phyloP scores from a whole-genome alignment of 1,284 basidiomycete species.

The Austroboletus rostrupii region DNA sequence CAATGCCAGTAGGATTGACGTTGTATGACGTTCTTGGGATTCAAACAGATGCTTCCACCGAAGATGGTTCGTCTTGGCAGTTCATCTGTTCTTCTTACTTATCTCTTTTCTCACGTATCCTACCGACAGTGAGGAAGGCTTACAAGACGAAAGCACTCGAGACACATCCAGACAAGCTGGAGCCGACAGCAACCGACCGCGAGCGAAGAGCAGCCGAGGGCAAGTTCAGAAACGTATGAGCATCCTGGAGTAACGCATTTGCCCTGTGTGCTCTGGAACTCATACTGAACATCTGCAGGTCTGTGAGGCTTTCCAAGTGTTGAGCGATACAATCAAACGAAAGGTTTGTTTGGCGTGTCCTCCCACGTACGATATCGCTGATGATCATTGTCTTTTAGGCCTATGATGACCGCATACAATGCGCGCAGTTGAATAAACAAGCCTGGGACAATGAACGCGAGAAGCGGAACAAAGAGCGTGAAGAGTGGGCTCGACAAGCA shows the following conservation, averaged over 20 bases:
- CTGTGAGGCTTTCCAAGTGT: constrained; percentile 41
- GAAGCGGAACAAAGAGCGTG: constrained; percentile 51
- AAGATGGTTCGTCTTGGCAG: constrained; percentile 32
- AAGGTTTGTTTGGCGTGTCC: constrained; percentile 39
- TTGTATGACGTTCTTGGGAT: constrained; percentile 34
- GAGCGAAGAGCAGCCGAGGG: constrained; percentile 49
- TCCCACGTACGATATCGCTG: not conserved
- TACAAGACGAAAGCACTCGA: constrained; percentile 58
- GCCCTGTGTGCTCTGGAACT: constrained; percentile 8
- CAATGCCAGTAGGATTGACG: constrained; percentile 30
- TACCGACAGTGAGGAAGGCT: constrained; percentile 51
- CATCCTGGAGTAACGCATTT: constrained; percentile 23
- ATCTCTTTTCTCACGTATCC: not conserved
- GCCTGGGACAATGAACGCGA: constrained; percentile 40
- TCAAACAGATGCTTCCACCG: constrained; percentile 28
- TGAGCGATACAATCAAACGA: constrained; percentile 51
- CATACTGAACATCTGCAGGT: constrained; percentile 29
- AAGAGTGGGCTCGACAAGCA: constrained; percentile 55
- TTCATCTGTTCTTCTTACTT: not conserved
- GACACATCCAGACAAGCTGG: constrained; percentile 65
- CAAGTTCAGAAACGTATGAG: constrained; percentile 44
- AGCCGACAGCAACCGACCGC: constrained; percentile 41
- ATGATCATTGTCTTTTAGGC: constrained; percentile 35
- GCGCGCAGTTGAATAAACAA: constrained; percentile 27
- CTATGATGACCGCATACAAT: constrained; percentile 46